phyloP scores from a whole-genome alignment of 371 early-diverging fungal genomes.

The Mortierella sp. region DNA sequence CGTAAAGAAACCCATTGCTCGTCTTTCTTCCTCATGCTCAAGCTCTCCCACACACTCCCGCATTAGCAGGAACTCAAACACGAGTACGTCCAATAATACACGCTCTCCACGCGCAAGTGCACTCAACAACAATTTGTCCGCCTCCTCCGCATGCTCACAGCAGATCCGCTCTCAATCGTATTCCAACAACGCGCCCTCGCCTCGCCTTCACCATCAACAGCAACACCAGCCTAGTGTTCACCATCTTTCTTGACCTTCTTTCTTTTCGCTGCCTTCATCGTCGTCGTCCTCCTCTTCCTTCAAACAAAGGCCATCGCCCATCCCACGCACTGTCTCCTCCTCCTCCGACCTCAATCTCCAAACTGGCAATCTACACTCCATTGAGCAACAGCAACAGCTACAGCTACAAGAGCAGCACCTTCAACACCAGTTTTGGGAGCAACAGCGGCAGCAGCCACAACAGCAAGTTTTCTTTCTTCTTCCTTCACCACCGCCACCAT shows the following conservation, averaged over 20 bases:
- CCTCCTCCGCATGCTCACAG: background rate
- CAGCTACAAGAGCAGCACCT: background rate
- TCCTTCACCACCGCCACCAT: background rate
- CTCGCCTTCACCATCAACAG: background rate
- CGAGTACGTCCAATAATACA: background rate
- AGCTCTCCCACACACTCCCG: background rate
- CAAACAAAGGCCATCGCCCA: background rate
- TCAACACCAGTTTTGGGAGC: slow-evolving; percentile 5
- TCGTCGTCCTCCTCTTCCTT: background rate
- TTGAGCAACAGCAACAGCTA: slow-evolving; percentile 12
- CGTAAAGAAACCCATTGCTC: background rate
- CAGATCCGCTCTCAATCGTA: background rate
- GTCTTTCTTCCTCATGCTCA: background rate
- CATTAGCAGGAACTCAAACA: background rate
- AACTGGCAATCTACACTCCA: slow-evolving; percentile 9
- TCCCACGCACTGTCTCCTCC: slow-evolving; percentile 33
- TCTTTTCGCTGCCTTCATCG: background rate
- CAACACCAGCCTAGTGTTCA: background rate
- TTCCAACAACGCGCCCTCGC: slow-evolving; percentile 6
- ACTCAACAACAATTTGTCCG: background rate
- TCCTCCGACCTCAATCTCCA: slow-evolving; percentile 29
- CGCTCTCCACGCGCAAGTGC: background rate
- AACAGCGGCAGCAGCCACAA: slow-evolving; percentile 23
- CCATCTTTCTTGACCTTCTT: background rate
- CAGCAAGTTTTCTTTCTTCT: background rate